Percentiles rank a stretch among this genome's conserved stretches.
These are phyloP conservation scores for Aspergillus sclerotioniger DNA, from an alignment of 495 filamentous ascomycete species.

Conservation along the genomic window DNA sequence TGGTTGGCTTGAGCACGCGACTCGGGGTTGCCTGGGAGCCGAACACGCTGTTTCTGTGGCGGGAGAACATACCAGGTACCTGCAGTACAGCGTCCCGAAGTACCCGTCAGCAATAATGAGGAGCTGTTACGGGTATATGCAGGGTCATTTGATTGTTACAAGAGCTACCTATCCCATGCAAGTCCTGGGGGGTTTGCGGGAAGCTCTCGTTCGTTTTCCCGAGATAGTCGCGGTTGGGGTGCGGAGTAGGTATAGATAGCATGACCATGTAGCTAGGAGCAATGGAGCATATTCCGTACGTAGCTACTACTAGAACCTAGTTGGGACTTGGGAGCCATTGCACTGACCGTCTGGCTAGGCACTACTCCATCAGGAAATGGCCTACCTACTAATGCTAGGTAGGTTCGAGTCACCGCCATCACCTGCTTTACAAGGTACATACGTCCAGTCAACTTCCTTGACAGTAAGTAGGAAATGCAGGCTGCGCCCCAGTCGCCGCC, in stretches of 20 bases:
- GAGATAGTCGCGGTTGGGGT: not conserved
- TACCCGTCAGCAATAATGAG: not conserved
- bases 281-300: too few relatives aligned
- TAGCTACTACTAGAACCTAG: too few relatives aligned
- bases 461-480: not conserved
- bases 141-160: constrained; percentile 2
- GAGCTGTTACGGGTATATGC: not conserved
- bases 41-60: not conserved
- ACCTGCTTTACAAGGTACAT: not conserved
- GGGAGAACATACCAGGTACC: constrained; percentile 3
- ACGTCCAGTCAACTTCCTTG: not conserved
- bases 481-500: constrained; percentile 6
- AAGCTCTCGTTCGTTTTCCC: not conserved
- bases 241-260: too few relatives aligned
- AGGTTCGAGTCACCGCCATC: constrained; percentile 16
- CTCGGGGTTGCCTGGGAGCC: constrained; percentile 7
- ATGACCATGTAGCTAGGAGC: too few relatives aligned
- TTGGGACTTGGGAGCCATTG: too few relatives aligned
- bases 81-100: constrained; percentile 1
- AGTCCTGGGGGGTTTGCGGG: not conserved
- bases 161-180: not conserved
- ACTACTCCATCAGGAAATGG: too few relatives aligned
- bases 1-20: constrained; percentile 3
- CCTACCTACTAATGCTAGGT: constrained; percentile 4
- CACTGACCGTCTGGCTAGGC: too few relatives aligned